These are phyloP conservation scores for Hypoxylon subgilvum DNA, from an alignment of 495 filamentous ascomycete genomes.

Conservation along the genomic window DNA sequence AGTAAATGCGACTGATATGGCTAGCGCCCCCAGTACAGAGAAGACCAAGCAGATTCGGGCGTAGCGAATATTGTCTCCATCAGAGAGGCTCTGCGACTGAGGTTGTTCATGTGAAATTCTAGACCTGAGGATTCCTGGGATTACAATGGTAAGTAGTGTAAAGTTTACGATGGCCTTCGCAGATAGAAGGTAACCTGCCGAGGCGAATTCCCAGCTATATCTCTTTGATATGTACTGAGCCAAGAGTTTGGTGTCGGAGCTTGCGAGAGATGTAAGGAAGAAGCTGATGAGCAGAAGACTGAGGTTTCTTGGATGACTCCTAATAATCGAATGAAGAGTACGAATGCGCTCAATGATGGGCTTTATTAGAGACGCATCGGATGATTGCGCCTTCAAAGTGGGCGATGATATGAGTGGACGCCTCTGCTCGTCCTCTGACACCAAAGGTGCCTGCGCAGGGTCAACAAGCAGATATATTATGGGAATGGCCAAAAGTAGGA, in stretches of 20 bases:
- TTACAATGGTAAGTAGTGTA: slow-evolving; percentile 43
- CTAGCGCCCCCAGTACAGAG: slow-evolving; percentile 48
- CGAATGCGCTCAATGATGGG: slow-evolving; percentile 34
- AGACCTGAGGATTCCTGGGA: slow-evolving; percentile 43
- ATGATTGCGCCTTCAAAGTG: slow-evolving; percentile 31
- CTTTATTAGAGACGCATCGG: slow-evolving; percentile 13
- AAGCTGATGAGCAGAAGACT: slow-evolving; percentile 46
- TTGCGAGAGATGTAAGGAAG: slow-evolving; percentile 52
- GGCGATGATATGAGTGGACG: slow-evolving; percentile 43
- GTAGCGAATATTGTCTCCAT: slow-evolving; percentile 40
- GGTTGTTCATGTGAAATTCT: slow-evolving; percentile 12
- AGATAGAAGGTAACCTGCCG: slow-evolving; percentile 53
- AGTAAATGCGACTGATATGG: slow-evolving; percentile 44
- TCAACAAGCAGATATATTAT: slow-evolving; percentile 37
- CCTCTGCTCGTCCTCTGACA: slow-evolving; percentile 32
- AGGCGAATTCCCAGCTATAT: slow-evolving; percentile 48
- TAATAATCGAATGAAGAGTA: slow-evolving; percentile 35
- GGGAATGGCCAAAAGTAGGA: slow-evolving; percentile 46
- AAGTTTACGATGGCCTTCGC: slow-evolving; percentile 54
- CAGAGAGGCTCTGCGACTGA: slow-evolving; percentile 33
- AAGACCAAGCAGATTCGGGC: slow-evolving; percentile 45
- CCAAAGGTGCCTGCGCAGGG: slow-evolving; percentile 1
- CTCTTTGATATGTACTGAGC: slow-evolving; percentile 54
- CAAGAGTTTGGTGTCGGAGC: slow-evolving; percentile 54
- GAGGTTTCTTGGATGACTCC: slow-evolving; percentile 43